Evolutionary conservation across 1,139 yeast genomes (phyloP), one percentile per base, ranked within the genome.

Genomic region (Hemisphaericaspora lyxosophila): DNA sequence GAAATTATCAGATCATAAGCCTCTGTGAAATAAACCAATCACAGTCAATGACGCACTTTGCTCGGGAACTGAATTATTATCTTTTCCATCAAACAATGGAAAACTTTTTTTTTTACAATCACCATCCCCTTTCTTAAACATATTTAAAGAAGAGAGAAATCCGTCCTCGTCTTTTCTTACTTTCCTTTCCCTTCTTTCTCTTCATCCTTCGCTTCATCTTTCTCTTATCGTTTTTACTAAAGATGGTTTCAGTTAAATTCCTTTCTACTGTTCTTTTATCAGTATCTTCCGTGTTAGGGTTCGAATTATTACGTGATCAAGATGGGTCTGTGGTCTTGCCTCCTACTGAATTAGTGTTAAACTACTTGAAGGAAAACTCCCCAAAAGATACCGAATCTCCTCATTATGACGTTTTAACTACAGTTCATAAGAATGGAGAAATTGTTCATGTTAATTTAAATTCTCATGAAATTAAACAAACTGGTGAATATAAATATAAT

Each of bases 281-380:
- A n/a, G 28, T 36, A 9, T 28, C 36, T 9, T 33, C 46, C 11
- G 7, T 41, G 11, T 13, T 31, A 13, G 44, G 44, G 8, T 45
- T 47, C 27, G 33, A 35, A 23, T 43, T 47, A 26, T 39, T 47
- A 25, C 40, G 41, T 19, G 50, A 47, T 33, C 28, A 34, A 22
- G 36, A 38, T 22, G 50, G 50, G n/a, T 45, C 20, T 31, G 45
- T 49, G 3, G 40, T 47, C 19, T 45, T 47, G 38, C 50, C 50
- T 13, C 50, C 50, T 23, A 47, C 50, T 9, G 44, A 46, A n/a
- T 35, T 41, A 24, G 50, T 47, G 18, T 39, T 47, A 16, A 33
- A 41, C 13, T 41, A 43, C 30, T 44, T 47, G 19, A 37, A 41
- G 33, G 34, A 39, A 19, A 38, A 33, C 23, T 45, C 42, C 16